phyloP scores from a whole-genome alignment of 2,329 filamentous ascomycete species.

The Westerdykella aurantiaca region DNA sequence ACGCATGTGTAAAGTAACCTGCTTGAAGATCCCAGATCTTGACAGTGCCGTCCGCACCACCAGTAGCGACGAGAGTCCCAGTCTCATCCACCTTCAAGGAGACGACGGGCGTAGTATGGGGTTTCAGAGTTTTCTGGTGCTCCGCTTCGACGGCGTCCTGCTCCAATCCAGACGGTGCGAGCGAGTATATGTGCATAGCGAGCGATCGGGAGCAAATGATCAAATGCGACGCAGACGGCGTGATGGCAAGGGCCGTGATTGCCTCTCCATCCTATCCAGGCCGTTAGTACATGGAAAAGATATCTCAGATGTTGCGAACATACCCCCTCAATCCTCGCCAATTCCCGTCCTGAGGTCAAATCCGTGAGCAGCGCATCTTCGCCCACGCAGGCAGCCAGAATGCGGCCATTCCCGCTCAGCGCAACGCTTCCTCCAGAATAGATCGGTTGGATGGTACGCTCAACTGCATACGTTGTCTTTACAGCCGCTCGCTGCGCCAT shows the following conservation, averaged over 20 bases:
- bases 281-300: conserved; percentile 32
- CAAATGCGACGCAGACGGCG: conserved; percentile 80
- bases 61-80: conserved; percentile 84
- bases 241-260: conserved; percentile 74
- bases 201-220: conserved; percentile 91
- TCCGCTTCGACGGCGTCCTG: conserved; percentile 56
- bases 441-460: conserved; percentile 80
- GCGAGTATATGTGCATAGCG: conserved; percentile 84
- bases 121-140: conserved; percentile 75
- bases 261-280: conserved; percentile 53
- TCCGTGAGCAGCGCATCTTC: conserved; percentile 89
- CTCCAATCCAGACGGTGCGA: conserved; percentile 54
- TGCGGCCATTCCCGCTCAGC: conserved; percentile 71
- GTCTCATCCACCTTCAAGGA: conserved; percentile 80
- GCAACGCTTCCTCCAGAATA: conserved; percentile 87
- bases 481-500: conserved; percentile 53
- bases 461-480: conserved; percentile 86
- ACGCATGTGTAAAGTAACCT: conserved; percentile 90
- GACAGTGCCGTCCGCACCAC: conserved; percentile 85
- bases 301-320: conserved; percentile 18
- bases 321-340: conserved; percentile 84
- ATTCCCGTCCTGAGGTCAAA: conserved; percentile 71
- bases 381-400: conserved; percentile 83
- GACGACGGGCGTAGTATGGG: conserved; percentile 83
- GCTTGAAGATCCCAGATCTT: conserved; percentile 95